A percentile compares a stretch with the other conserved stretches of the same genome.
These are phyloP conservation scores for Suhomyces atakaporum DNA, from an alignment of 1,139 yeast genomes.

Conservation along the genomic window DNA sequence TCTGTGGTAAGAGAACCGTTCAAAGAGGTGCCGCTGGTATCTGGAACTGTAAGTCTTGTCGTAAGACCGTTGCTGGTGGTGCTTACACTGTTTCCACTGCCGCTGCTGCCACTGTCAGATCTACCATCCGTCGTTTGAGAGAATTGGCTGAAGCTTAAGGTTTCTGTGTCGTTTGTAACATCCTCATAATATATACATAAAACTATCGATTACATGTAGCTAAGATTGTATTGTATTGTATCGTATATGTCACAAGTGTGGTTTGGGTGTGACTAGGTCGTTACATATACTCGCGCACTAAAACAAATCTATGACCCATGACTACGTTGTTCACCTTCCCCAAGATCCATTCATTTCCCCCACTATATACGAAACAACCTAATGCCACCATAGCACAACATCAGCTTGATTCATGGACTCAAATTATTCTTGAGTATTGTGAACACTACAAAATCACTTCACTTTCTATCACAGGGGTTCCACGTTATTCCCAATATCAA, in stretches of 20 bases:
- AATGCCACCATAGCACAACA: conserved; percentile 76
- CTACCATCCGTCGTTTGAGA: conserved; percentile 99
- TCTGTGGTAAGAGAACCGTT: conserved; percentile 99
- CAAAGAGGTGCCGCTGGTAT: conserved; percentile 98
- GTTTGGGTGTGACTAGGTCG: no score
- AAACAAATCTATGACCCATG: no score
- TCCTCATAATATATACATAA: conserved; percentile 12
- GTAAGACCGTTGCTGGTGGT: conserved; percentile 99
- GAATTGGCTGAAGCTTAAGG: conserved; percentile 97
- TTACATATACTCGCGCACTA: no score
- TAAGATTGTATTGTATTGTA: no score
- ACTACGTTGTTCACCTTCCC: conserved; percentile 50
- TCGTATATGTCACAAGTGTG: no score
- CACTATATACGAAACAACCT: conserved; percentile 87
- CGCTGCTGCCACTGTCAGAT: conserved; percentile 99
- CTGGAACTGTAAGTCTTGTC: conserved; percentile 96
- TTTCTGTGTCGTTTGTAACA: conserved; percentile 19
- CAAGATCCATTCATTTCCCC: conserved; percentile 82
- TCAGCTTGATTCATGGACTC: conserved; percentile 58
- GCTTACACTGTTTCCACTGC: conserved; percentile 99
- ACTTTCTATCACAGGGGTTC: conserved; percentile 33
- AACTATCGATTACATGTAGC: conserved; percentile 8
- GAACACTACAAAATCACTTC: conserved; percentile 51
- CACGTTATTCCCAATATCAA: conserved; percentile 30
- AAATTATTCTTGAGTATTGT: conserved; percentile 56